A percentile compares a stretch with the other conserved stretches of the same genome.
Evolutionary conservation across 2,329 filamentous ascomycete genomes (phyloP).

Genomic region (Knufia petricola): DNA sequence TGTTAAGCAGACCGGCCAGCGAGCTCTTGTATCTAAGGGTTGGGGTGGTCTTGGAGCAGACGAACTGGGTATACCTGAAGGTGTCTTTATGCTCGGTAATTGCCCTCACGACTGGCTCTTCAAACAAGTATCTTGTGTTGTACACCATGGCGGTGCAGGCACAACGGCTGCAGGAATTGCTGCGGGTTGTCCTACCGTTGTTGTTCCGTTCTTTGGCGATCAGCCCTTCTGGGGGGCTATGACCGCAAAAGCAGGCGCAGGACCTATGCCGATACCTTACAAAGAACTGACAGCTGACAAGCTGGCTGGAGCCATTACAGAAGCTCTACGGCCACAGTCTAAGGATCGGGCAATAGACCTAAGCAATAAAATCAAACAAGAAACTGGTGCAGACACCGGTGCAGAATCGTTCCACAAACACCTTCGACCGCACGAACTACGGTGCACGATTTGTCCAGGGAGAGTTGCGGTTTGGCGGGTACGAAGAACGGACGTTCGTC

Average conservation of each 20-base stretch:
- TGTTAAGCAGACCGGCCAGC: constrained; percentile 54
- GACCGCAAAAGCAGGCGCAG: constrained; percentile 62
- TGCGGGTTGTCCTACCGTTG: constrained; percentile 66
- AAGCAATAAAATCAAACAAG: constrained; percentile 56
- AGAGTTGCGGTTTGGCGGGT: constrained; percentile 67
- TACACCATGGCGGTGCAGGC: constrained; percentile 80
- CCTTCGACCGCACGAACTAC: constrained; percentile 54
- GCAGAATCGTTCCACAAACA: constrained; percentile 63
- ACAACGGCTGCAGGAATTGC: constrained; percentile 82
- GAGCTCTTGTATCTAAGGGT: constrained; percentile 75
- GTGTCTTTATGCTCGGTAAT: constrained; percentile 75
- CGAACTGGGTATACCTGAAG: constrained; percentile 58
- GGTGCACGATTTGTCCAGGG: constrained; percentile 60
- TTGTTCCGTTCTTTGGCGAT: constrained; percentile 81
- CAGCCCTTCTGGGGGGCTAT: constrained; percentile 78
- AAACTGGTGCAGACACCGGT: constrained; percentile 54
- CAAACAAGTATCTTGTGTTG: constrained; percentile 66
- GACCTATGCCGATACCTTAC: constrained; percentile 59
- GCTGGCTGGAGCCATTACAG: constrained; percentile 54
- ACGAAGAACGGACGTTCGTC: constrained; percentile 53
- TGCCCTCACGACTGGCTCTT: constrained; percentile 87
- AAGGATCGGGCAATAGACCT: constrained; percentile 47
- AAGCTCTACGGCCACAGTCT: constrained; percentile 52
- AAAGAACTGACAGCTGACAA: constrained; percentile 57
- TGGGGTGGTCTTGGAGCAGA: constrained; percentile 79